Percentiles rank a stretch among this genome's conserved stretches.
phyloP scores from a whole-genome alignment of 78 protist species.

The Bigelowiella natans region DNA sequence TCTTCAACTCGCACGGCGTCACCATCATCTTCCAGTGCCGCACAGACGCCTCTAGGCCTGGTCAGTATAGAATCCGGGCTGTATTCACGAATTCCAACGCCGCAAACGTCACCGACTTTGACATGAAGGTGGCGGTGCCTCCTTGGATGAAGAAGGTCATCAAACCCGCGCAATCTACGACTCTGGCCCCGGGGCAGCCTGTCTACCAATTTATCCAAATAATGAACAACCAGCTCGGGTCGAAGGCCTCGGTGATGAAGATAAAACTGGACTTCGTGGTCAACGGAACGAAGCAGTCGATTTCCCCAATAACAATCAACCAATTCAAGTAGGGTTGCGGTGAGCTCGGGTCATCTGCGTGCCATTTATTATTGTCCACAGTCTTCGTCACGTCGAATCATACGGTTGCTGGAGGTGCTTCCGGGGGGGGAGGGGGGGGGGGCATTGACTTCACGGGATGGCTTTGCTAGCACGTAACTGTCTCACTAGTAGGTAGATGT shows the following conservation, averaged over 20 bases:
- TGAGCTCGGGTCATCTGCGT: too few species aligned
- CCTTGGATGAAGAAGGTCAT: conserved; percentile 21
- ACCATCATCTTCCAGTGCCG: background rate
- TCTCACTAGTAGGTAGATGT: too few species aligned
- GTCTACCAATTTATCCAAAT: conserved; percentile 13
- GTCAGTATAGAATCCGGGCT: background rate
- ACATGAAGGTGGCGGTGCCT: conserved; percentile 32
- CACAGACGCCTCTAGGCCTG: conserved; percentile 6
- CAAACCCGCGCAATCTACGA: conserved; percentile 1
- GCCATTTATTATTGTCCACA: too few species aligned
- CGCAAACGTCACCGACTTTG: background rate
- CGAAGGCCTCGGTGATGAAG: conserved; percentile 7
- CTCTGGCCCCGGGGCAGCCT: background rate
- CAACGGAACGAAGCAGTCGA: background rate
- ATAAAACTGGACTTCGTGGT: conserved; percentile 3
- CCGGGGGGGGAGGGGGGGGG: too few species aligned
- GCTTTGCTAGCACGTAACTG: too few species aligned
- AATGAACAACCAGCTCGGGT: conserved; percentile 18
- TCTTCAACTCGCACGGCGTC: background rate
- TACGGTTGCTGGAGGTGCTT: too few species aligned
- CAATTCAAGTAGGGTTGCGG: too few species aligned
- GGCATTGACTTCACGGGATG: too few species aligned
- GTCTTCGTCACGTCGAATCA: too few species aligned
- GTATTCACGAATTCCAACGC: background rate
- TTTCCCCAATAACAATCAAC: background rate